These are phyloP conservation scores for Ustilago curta DNA, from an alignment of 1,284 basidiomycete species.

Conservation along the genomic window DNA sequence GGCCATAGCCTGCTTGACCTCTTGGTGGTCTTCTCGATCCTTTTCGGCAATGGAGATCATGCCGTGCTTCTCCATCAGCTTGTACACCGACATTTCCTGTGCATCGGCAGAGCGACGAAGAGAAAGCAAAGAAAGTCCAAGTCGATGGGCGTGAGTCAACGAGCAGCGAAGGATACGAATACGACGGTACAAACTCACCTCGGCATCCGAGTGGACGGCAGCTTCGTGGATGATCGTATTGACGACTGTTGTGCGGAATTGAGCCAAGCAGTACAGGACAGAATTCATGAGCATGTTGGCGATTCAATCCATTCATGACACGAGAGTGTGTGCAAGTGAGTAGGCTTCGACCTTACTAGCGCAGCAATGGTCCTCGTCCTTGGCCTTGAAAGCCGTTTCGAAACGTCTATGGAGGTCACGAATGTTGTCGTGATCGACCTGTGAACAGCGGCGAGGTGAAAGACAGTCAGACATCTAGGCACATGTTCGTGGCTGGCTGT, in stretches of 20 bases:
- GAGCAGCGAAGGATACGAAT: not conserved
- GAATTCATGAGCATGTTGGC: too few relatives aligned
- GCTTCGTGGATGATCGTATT: constrained; percentile 43
- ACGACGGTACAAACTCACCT: not conserved
- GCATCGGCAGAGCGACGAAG: not conserved
- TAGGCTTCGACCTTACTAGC: not conserved
- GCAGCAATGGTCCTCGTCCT: constrained; percentile 35
- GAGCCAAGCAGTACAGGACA: too few relatives aligned
- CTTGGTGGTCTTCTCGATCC: constrained; percentile 51
- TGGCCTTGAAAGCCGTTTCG: constrained; percentile 17
- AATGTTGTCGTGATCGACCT: constrained; percentile 57
- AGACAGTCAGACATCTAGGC: not conserved
- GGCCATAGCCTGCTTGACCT: constrained; percentile 54
- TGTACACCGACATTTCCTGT: constrained; percentile 55
- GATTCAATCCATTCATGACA: too few relatives aligned
- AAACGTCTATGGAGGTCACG: constrained; percentile 46
- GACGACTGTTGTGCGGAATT: constrained; percentile 8
- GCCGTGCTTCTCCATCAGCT: constrained; percentile 38
- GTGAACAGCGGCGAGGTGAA: not conserved
- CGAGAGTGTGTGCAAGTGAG: too few relatives aligned
- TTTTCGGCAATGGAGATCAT: constrained; percentile 28
- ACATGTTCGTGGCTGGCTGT: not conserved
- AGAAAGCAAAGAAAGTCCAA: not conserved
- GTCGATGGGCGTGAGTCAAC: not conserved
- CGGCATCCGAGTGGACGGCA: constrained; percentile 40